phyloP scores from a whole-genome alignment of 352 stramenopile genomes.

The Pythium monospermum region DNA sequence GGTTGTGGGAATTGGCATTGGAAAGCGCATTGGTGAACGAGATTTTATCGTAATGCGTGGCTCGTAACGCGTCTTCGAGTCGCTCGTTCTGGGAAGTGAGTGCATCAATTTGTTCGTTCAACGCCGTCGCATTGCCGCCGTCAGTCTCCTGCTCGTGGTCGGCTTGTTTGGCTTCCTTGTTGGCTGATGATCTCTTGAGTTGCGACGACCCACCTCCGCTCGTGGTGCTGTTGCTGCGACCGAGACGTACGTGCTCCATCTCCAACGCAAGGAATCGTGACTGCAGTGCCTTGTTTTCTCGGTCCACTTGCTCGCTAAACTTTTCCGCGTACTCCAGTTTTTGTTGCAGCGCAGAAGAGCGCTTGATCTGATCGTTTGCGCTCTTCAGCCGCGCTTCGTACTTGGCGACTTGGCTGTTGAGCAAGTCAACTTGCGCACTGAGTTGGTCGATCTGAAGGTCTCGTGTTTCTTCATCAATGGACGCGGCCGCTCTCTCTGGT shows the following conservation, averaged over 20 bases:
- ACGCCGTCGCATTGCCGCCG: not conserved
- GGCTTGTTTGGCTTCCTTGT: not conserved
- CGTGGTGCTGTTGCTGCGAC: constrained; percentile 9
- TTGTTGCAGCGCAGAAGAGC: constrained; percentile 36
- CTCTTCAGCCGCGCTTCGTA: constrained; percentile 73
- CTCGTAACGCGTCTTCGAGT: constrained; percentile 68
- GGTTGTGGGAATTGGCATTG: constrained; percentile 76
- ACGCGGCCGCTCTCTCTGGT: not conserved
- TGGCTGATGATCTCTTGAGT: too few relatives aligned
- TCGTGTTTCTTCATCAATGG: constrained; percentile 27
- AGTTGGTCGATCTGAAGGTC: constrained; percentile 70
- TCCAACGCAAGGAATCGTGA: constrained; percentile 46
- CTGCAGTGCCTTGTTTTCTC: constrained; percentile 43
- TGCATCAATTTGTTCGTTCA: constrained; percentile 54
- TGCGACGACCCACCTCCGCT: too few relatives aligned
- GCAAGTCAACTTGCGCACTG: constrained; percentile 57
- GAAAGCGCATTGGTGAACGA: constrained; percentile 77
- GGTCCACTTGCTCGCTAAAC: constrained; percentile 42
- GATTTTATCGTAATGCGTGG: constrained; percentile 79
- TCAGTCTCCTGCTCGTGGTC: not conserved
- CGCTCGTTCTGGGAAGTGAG: constrained; percentile 51
- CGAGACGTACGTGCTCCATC: constrained; percentile 34
- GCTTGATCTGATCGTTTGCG: constrained; percentile 43
- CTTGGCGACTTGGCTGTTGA: constrained; percentile 79
- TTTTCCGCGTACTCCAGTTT: constrained; percentile 53